These are phyloP conservation scores for Aspergillus bridgeri DNA, from an alignment of 495 filamentous ascomycete species.

Conservation along the genomic window DNA sequence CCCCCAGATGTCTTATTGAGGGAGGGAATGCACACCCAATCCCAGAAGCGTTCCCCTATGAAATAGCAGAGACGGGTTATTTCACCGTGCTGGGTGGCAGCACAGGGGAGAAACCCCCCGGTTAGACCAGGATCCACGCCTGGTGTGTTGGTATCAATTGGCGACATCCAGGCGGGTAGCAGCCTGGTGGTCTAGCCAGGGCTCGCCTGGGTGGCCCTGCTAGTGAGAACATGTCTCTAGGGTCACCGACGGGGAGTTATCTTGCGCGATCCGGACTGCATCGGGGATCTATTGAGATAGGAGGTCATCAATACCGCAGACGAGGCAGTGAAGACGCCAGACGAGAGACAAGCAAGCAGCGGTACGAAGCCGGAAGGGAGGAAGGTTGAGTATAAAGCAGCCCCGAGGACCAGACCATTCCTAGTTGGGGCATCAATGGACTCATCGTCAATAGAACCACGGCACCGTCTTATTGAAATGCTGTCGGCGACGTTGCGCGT, in stretches of 20 bases:
- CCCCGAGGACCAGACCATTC: conserved; percentile 5
- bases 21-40: background rate
- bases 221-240: background rate
- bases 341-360: background rate
- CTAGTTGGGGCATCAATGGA: conserved; percentile 16
- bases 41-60: background rate
- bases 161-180: background rate
- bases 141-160: background rate
- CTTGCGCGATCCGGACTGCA: background rate
- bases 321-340: background rate
- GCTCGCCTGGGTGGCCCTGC: background rate
- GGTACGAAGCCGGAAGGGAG: background rate
- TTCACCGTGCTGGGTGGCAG: background rate
- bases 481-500: background rate
- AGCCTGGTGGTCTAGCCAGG: background rate
- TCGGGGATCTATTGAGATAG: background rate
- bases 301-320: background rate
- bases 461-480: background rate
- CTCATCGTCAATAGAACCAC: background rate
- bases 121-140: background rate
- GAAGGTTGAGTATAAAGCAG: conserved; percentile 1
- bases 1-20: conserved; percentile 2
- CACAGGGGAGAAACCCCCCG: background rate
- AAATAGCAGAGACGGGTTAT: background rate
- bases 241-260: background rate